phyloP scores from a whole-genome alignment of 2,329 filamentous ascomycete genomes.

The Colletotrichum salicis region DNA sequence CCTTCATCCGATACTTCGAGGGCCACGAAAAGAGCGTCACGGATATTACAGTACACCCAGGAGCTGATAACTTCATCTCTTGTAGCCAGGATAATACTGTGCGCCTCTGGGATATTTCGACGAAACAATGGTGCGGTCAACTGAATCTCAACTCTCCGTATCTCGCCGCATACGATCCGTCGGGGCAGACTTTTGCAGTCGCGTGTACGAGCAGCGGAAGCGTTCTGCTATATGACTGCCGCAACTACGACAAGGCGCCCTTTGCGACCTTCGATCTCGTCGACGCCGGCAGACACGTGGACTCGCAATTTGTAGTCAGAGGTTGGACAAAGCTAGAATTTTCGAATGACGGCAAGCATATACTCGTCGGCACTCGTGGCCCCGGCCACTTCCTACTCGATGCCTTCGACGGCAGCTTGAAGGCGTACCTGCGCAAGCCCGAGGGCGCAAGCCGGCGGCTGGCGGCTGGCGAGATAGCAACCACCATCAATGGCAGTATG shows the following conservation, averaged over 20 bases:
- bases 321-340: conserved; percentile 95
- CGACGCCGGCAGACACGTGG: conserved; percentile 60
- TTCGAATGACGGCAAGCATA: conserved; percentile 90
- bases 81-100: conserved; percentile 92
- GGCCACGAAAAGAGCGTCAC: conserved; percentile 90
- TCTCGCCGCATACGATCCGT: conserved; percentile 90
- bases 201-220: conserved; percentile 83
- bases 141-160: conserved; percentile 84
- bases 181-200: conserved; percentile 89
- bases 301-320: conserved; percentile 68
- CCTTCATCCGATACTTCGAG: conserved; percentile 94
- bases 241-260: conserved; percentile 92
- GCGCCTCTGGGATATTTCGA: conserved; percentile 87
- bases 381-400: conserved; percentile 92
- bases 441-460: conserved; percentile 64
- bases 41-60: conserved; percentile 83
- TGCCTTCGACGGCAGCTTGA: conserved; percentile 84
- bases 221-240: conserved; percentile 89
- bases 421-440: conserved; percentile 74
- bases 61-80: conserved; percentile 90
- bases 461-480: conserved; percentile 60
- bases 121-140: conserved; percentile 81
- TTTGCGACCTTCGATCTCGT: conserved; percentile 87
- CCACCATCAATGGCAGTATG: conserved; percentile 47
- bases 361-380: conserved; percentile 86